Base-by-base conservation (phyloP, 129 eudicot species). In the Lactuca sativa region DNA sequence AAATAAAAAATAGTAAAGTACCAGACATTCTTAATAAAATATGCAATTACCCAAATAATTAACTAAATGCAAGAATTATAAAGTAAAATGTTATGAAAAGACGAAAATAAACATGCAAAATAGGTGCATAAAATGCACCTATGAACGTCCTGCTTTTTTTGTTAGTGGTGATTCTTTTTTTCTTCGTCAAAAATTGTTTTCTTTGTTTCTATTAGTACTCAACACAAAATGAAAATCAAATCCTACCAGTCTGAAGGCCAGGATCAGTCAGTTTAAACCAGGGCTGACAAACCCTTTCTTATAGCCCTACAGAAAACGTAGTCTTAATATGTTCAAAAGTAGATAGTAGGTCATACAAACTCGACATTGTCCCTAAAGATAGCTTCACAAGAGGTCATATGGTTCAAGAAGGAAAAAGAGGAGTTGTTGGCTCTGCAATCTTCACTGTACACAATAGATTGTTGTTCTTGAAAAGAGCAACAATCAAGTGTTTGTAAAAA, bases 401-500 rank as follows among this genome's bases (percentile, higher is more conserved):
- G 2, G 79, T 72, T 53, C 91, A 86, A 72, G 91, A 86, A 57
- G 85, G 88, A 5, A 86, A 71, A 71, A 56, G 85, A 58, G 91
- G 91, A 6, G 62, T 61, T 34, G 91, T 88, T 2, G 85, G 88
- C 4, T 82, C 91, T 10, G 88, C 91, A 12, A 77, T 86, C 67
- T 86, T 86, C 41, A 81, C 82, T 13, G 91, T 85, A 30, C 74
- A 88, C 30, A 86, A 86, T 32, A 66, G 91, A 62, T 86, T 55
- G 91, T 88, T 10, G 91, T 86, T 58, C 88, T 86, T 38, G 91
- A 86, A 61, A 86, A 86, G 72, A 80, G 73, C 88, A 77, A 71
- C 67, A 86, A 86, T 73, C 81, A 82, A 49, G 91, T 80, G 30
- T 38, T 83, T 60, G 84, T 86, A 37, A 86, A 86, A 74, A 86